Base-by-base conservation (phyloP, 345 rosid species). In the Excoecaria agallocha region DNA sequence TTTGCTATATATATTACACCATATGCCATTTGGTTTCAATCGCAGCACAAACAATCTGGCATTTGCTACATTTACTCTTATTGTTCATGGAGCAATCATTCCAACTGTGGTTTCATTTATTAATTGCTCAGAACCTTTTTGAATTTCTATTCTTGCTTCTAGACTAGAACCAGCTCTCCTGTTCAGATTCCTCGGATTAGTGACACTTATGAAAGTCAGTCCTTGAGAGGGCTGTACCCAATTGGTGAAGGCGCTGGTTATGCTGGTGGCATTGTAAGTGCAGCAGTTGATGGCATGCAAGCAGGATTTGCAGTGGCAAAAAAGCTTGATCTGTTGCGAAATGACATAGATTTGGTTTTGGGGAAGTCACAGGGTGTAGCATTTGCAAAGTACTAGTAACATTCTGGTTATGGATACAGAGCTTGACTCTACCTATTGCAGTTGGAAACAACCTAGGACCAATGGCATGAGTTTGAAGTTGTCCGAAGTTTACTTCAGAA, bases 191-290 rank as follows among this genome's bases (percentile, higher is more conserved):
- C 90, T 30, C 90, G 97, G 13, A 66, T 75, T 76, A 80, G 75
- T 71, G 90, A 89, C 68, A 91, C 97, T 0, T 92, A 83, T 24
- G 98, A 94, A 84, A 89, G 98, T 78, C 77, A 82, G 1, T 91
- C 94, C 7, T 66, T 92, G 64, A 87, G 86, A 83, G 96, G 97
- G 75, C 90, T 95, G 20, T 95, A 95, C 75, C 98, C 96, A 45
- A 81, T 90, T 39, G 99, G 99, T 43, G 99, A 95, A 90, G 99
- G 99, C 80, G 99, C 98, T 74, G 99, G 99, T 39, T 95, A 95
- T 75, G 97, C 99, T 35, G 98, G 99, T 71, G 98, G 99, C 38
- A 95, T 95, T 74, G 96, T 95, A 38, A 95, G 98, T 83, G 98
- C 99, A 16, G 99, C 98, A 66, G 97, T 89, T 45, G 99, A 95